A percentile compares a stretch with the other conserved stretches of the same genome.
These are phyloP conservation scores for Desmodesmus armatus DNA, from an alignment of 139 green algal genomes.

Conservation along the genomic window DNA sequence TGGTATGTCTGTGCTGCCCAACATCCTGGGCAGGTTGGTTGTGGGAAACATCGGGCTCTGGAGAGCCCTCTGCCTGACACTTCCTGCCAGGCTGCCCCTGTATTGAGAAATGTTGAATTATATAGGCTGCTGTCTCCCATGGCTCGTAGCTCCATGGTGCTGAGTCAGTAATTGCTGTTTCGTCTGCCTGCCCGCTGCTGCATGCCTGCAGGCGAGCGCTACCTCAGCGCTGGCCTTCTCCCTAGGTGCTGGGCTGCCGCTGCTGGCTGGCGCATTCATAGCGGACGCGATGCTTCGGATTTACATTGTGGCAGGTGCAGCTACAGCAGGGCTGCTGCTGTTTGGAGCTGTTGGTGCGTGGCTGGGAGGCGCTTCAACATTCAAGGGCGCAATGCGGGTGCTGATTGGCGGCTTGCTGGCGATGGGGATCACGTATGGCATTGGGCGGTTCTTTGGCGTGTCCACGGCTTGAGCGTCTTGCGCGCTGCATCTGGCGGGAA, in stretches of 20 bases:
- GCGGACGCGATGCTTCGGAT: conserved; percentile 53
- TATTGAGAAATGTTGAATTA: no score
- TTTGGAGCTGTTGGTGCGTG: conserved; percentile 79
- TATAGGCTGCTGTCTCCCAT: no score
- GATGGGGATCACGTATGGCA: conserved; percentile 82
- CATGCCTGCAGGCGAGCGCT: conserved; percentile 60
- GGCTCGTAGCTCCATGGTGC: no score
- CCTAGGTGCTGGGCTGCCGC: conserved; percentile 70
- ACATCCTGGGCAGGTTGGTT: no score
- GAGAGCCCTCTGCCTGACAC: no score
- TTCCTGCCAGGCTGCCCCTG: no score
- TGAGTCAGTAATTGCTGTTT: no score
- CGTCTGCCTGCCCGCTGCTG: not conserved
- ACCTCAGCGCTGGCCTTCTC: conserved; percentile 72
- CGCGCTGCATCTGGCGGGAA: no score
- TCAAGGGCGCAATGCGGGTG: conserved; percentile 69
- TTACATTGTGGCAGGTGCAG: conserved; percentile 51
- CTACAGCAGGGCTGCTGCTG: conserved; percentile 58
- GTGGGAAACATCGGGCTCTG: no score
- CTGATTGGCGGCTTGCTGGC: conserved; percentile 87
- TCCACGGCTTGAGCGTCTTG: no score
- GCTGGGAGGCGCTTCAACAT: conserved; percentile 73
- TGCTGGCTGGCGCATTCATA: conserved; percentile 71
- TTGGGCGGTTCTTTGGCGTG: no score
- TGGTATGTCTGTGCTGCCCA: no score